Base-by-base conservation (phyloP, 1,139 yeast genomes). In the Suhomyces bribrorum region DNA sequence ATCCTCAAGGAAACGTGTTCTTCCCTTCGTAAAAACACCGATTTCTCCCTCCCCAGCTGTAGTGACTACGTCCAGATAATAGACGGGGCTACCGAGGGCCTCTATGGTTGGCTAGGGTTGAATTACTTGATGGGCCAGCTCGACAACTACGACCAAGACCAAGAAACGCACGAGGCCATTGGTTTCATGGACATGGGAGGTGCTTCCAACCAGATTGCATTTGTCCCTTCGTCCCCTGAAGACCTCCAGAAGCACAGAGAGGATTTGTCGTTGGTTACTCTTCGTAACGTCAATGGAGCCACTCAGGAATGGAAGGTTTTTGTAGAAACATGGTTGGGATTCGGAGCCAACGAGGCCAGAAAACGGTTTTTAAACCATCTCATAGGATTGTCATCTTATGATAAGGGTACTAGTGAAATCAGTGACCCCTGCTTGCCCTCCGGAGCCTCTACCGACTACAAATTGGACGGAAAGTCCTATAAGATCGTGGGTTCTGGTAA, bases 161-260 rank as follows among this genome's bases (percentile, higher is more conserved):
- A 56, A 2, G 38, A 40, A 1, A 53, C 48, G 2, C 82, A 75
- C 48, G 67, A 68, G n/a, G 77, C 88, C 0, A 75, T 77, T 41
- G 95, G 95, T 2, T 85, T 86, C 52, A 83, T 86, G 90, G 95
- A 85, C 57, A 85, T 85, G 95, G 95, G 95, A 6, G 95, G 95
- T 14, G 95, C 94, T 0, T 83, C 90, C 3, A 83, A 89, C 0
- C 95, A 86, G 52, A 75, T 86, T 23, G 87, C 92, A 7, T 86
- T 85, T 67, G 85, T 80, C 12, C 94, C 94, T 0, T 75, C 80
- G 3, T 66, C 72, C 11, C 46, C 48, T 7, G 67, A 68, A 17
- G 85, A 84, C 41, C 59, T 80, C 11, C 58, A 60, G 18, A 74
- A 71, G 46, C 90, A 85, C 55, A 57, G 61, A 28, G 86, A 84